Base-by-base conservation (phyloP, 139 green algal species). In the Chlorokybus atmophyticus region DNA sequence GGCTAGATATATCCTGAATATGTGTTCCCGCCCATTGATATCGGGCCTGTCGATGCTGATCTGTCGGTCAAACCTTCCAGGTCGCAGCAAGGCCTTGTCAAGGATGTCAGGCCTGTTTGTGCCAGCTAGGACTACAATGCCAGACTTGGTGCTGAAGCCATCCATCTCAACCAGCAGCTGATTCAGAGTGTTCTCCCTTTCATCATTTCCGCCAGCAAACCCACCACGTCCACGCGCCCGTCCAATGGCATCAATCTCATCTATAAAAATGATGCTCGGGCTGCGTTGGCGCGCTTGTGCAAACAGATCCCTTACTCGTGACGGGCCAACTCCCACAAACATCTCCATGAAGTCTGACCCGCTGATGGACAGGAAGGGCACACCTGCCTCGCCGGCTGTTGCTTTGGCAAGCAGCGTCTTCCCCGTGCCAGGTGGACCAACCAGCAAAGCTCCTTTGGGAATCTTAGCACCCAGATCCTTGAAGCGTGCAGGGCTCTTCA, bases 151-250 rank as follows among this genome's bases (percentile, higher is more conserved):
- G 3, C 79, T 86, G 74, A 99, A 97, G 32, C 91, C 91, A 66
- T 99, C 91, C 84, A 99, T 95, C 77, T 97, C 89, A 27, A 96
- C 87, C 61, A 95, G 81, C 63, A 98, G 83, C 78, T 96, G 89
- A 67, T 97, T 97, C 8, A 97, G 75, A 8, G 89, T 97, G 80
- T 95, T 97, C 74, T 99, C 92, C 17, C 92, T 74, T 79, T 99
- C 92, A 62, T 99, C 92, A 39, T 96, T 92, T 39, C 87, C 86
- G 31, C 89, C 89, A 35, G 80, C 83, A 47, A 57, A 42, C 19
- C 3, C 19, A 3, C 21, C 7, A n/a, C 14, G 3, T 3, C 41
- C 41, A 29, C 70, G 41, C 2, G 35, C 26, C 27, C 32, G 23
- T 27, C 85, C 88, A 4, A 96, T 32, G 19, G 82, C 86, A 58